Base-by-base conservation (phyloP, 2,329 filamentous ascomycete species). In the Juglanconis juglandina region DNA sequence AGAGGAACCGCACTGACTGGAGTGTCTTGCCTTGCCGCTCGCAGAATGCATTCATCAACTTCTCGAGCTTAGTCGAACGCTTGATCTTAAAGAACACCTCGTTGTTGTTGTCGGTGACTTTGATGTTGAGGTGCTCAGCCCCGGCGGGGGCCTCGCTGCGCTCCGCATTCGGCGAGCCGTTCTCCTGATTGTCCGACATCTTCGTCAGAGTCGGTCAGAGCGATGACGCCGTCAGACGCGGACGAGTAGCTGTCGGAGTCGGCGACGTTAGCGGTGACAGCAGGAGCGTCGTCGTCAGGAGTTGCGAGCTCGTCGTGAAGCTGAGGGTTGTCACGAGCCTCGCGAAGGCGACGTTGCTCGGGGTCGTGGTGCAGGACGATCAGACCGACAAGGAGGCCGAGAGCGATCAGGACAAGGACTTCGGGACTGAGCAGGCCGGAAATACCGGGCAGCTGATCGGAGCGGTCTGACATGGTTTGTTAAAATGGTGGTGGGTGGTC, bases 21-120 rank as follows among this genome's bases (percentile, higher is more conserved):
- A 88, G 79, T 39, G 88, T 86, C 81, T 98, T 98, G 69, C 95
- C 95, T 74, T 97, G 93, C 32, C 95, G 87, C 67, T 98, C 94
- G 76, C 95, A 99, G 76, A 98, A 99, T 24, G 95, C 95, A 64
- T 92, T 89, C 95, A 99, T 99, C 58, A 99, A 82, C 81, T 99
- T 99, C 79, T 96, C 95, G 1, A 99, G 85, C 74, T 92, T 91
- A 1, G 95, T 99, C 30, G 89, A 92, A 42, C 93, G 87, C 88
- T 99, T 99, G 80, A 99, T 99, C 83, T 99, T 99, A 83, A 99
- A 99, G 77, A 98, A 99, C 69, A 99, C 94, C 74, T 99, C 95
- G 75, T 99, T 99, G 80, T 97, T 97, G 80, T 96, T 97, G 70
- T 99, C 95, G 0, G 95, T 98, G 13, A 99, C 95, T 76, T 99